Percentiles rank a stretch among this genome's conserved stretches.
Evolutionary conservation across 345 rosid genomes (phyloP).

Genomic region (Noccaea caerulescens): DNA sequence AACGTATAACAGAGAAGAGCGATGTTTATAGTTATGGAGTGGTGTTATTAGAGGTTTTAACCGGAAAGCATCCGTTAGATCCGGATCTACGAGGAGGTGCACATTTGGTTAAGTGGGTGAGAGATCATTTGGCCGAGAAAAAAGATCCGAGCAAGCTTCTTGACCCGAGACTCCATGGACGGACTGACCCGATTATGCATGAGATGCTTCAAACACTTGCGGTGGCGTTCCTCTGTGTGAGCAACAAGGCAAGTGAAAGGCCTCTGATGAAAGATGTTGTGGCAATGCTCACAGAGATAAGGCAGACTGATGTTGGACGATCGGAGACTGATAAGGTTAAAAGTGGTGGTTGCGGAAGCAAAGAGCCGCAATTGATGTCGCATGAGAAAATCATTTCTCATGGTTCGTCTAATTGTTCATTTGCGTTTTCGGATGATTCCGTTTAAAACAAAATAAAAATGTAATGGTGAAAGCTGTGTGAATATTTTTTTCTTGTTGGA

Average conservation of each 20-base stretch:
- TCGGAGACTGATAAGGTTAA: constrained; percentile 23
- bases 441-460: not conserved
- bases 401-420: constrained; percentile 41
- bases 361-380: constrained; percentile 25
- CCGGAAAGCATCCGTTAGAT: constrained; percentile 80
- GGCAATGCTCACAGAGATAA: constrained; percentile 68
- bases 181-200: constrained; percentile 66
- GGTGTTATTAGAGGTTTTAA: constrained; percentile 73
- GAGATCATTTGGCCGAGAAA: constrained; percentile 69
- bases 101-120: constrained; percentile 80
- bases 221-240: constrained; percentile 77
- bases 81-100: constrained; percentile 70
- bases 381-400: constrained; percentile 37
- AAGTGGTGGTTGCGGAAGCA: constrained; percentile 26
- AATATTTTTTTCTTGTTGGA: constrained; percentile 21
- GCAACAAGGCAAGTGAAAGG: constrained; percentile 71
- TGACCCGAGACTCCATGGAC: constrained; percentile 69
- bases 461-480: constrained; percentile 21
- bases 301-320: constrained; percentile 43
- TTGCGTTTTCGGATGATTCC: constrained; percentile 41
- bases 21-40: constrained; percentile 91
- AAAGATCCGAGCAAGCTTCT: constrained; percentile 70
- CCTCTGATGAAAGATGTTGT: constrained; percentile 96
- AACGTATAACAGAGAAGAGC: constrained; percentile 68
- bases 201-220: constrained; percentile 91